These are phyloP conservation scores for Iberis pinnata DNA, from an alignment of 345 rosid species.

Conservation along the genomic window DNA sequence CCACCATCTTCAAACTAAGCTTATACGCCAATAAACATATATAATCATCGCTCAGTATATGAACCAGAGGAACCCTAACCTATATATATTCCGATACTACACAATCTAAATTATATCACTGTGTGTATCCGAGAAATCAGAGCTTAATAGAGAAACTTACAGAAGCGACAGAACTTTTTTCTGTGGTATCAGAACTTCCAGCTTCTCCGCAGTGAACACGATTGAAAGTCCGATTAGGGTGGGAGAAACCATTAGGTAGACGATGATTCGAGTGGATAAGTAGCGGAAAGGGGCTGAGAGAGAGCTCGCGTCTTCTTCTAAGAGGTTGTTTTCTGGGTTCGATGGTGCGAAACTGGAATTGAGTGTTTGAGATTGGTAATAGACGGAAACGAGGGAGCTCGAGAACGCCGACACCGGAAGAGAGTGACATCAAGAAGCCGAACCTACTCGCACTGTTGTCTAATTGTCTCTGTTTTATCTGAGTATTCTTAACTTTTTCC, in stretches of 20 bases:
- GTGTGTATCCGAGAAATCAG: too few relatives aligned
- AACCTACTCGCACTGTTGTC: too few relatives aligned
- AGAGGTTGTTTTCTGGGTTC: slow-evolving; percentile 27
- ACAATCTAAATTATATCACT: too few relatives aligned
- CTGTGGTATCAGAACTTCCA: slow-evolving; percentile 32
- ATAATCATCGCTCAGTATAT: neutral
- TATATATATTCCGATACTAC: slow-evolving; percentile 1
- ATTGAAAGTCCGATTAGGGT: slow-evolving; percentile 21
- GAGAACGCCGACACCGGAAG: slow-evolving; percentile 17
- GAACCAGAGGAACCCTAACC: neutral
- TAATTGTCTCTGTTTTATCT: too few relatives aligned
- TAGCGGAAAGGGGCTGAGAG: slow-evolving; percentile 7
- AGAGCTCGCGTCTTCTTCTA: slow-evolving; percentile 25
- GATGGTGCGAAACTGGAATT: slow-evolving; percentile 16
- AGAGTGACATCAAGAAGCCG: slow-evolving; percentile 27
- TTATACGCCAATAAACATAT: slow-evolving; percentile 22
- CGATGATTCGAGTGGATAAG: slow-evolving; percentile 17
- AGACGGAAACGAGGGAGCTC: slow-evolving; percentile 34
- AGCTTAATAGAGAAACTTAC: slow-evolving; percentile 35
- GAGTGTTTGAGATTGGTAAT: slow-evolving; percentile 15
- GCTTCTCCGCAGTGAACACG: slow-evolving; percentile 26
- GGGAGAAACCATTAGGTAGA: slow-evolving; percentile 15
- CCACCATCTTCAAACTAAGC: slow-evolving; percentile 41
- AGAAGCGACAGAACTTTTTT: slow-evolving; percentile 33
- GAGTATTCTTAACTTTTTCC: too few relatives aligned